Conservation (phyloP, 352 stramenopile species). For the Elongisporangium anandrum region DNA sequence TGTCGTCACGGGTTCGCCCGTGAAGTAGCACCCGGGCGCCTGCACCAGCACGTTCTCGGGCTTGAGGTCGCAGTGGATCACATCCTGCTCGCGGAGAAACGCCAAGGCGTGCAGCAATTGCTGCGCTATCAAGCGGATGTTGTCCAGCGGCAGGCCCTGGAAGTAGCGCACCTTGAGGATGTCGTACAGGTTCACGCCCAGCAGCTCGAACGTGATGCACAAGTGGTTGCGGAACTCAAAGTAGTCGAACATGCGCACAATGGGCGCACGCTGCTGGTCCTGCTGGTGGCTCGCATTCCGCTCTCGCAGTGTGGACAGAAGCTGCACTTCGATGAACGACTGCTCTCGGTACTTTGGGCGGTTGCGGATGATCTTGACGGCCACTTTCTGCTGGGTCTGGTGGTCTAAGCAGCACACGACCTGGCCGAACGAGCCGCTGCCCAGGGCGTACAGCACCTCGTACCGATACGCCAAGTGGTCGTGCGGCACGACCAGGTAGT, state of each 20-base stretch:
- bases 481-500: conserved; percentile 94
- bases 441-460: conserved; percentile 92
- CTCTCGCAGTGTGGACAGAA: conserved; percentile 81
- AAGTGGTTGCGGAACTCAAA: conserved; percentile 94
- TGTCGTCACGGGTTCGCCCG: conserved; percentile 42
- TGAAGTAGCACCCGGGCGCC: background rate
- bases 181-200: conserved; percentile 96
- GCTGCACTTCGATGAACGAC: conserved; percentile 93
- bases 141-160: conserved; percentile 87
- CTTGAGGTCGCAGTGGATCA: conserved; percentile 98
- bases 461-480: conserved; percentile 95
- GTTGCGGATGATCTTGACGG: conserved; percentile 98
- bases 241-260: conserved; percentile 91
- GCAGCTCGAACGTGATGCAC: conserved; percentile 96
- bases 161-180: conserved; percentile 96
- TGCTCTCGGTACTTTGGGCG: conserved; percentile 95
- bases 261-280: conserved; percentile 21
- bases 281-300: background rate
- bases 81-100: conserved; percentile 66
- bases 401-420: conserved; percentile 94
- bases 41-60: conserved; percentile 94
- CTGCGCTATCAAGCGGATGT: conserved; percentile 83
- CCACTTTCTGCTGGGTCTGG: conserved; percentile 81
- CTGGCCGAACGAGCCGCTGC: conserved; percentile 98
- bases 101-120: conserved; percentile 87